Conservation (phyloP, 352 stramenopile genomes). For the Lagenidium sp. region DNA sequence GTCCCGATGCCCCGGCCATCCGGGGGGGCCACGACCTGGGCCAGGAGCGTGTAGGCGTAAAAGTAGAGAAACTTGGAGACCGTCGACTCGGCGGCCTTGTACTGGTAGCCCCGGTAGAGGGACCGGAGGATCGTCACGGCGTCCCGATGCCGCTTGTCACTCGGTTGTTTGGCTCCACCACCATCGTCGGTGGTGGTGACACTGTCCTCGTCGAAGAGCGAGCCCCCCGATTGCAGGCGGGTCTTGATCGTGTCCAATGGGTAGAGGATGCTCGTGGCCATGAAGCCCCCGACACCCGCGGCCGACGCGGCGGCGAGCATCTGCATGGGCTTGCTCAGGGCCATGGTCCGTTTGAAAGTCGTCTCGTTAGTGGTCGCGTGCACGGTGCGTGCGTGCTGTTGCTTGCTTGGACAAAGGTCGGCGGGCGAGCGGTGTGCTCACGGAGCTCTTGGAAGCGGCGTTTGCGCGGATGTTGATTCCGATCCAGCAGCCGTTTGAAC, state of each 20-base stretch:
- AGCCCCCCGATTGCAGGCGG: slow-evolving; percentile 72
- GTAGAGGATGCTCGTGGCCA: slow-evolving; percentile 72
- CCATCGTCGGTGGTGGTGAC: slow-evolving; percentile 2
- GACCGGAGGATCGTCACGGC: slow-evolving; percentile 32
- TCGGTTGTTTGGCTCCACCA: too few relatives aligned
- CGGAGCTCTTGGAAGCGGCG: too few relatives aligned
- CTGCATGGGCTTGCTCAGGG: slow-evolving; percentile 78
- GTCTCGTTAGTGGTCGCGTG: too few relatives aligned
- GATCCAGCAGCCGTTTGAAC: too few relatives aligned
- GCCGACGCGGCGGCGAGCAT: slow-evolving; percentile 71
- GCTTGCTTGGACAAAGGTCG: too few relatives aligned
- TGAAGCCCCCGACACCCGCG: slow-evolving; percentile 64
- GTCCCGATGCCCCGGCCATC: slow-evolving; percentile 56
- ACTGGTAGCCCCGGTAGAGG: slow-evolving; percentile 76
- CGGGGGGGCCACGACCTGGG: slow-evolving; percentile 47
- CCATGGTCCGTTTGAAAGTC: too few relatives aligned
- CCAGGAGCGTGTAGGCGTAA: slow-evolving; percentile 81
- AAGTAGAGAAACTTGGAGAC: slow-evolving; percentile 89
- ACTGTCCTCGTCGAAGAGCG: slow-evolving; percentile 31
- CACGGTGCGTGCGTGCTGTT: too few relatives aligned
- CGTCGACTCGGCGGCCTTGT: slow-evolving; percentile 77
- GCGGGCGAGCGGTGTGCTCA: too few relatives aligned
- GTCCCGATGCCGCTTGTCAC: slow-evolving; percentile 11
- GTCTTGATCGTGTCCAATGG: slow-evolving; percentile 86
- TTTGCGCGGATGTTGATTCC: too few relatives aligned